Percentiles rank a stretch among this genome's conserved stretches.
Conservation (phyloP, 2,329 filamentous ascomycete species). For the Botrytis galanthina region DNA sequence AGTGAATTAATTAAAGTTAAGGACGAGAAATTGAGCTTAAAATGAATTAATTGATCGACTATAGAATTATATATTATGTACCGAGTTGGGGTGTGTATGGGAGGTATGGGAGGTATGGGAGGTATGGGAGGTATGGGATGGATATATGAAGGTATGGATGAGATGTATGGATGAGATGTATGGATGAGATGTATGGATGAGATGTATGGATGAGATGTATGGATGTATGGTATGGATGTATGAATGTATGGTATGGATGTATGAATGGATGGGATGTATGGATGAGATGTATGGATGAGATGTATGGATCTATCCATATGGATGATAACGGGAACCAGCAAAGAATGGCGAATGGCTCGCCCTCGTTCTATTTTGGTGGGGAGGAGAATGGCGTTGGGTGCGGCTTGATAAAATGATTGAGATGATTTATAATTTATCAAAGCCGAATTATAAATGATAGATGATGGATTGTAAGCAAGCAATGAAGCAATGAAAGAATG, state of each 20-base stretch:
- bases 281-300: too few species aligned
- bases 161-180: too few species aligned
- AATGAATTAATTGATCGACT: slow-evolving; percentile 9
- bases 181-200: too few species aligned
- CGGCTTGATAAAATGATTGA: neutral
- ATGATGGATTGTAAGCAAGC: too few species aligned
- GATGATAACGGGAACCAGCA: slow-evolving; percentile 11
- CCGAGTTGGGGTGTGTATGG: neutral
- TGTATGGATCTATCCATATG: too few species aligned
- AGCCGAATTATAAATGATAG: neutral
- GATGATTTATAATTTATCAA: neutral
- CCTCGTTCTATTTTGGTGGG: neutral
- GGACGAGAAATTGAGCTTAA: slow-evolving; percentile 12
- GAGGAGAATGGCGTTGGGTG: neutral
- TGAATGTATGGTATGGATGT: too few species aligned
- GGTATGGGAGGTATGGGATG: too few species aligned
- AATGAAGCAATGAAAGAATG: too few species aligned
- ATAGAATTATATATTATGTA: slow-evolving; percentile 2
- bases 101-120: too few species aligned
- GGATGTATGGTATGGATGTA: too few species aligned
- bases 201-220: too few species aligned
- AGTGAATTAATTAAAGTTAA: slow-evolving; percentile 21
- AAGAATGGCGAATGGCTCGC: neutral
- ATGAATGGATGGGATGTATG: too few species aligned
- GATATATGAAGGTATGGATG: neutral